Evolutionary conservation across 306 rosid species (phyloP).

Genomic region (Malus sylvestris): DNA sequence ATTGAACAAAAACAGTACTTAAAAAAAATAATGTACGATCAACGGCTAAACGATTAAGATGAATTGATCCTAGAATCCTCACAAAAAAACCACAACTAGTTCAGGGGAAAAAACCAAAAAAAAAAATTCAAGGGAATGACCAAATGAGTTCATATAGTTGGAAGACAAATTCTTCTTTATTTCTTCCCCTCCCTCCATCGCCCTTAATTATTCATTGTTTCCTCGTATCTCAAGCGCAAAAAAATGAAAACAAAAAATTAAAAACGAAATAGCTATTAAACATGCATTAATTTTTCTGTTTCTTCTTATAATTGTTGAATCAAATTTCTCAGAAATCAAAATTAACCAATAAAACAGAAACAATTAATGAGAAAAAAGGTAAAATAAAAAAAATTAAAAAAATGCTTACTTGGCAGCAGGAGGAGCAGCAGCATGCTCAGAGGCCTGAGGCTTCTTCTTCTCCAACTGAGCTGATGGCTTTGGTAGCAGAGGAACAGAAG

Average conservation of each 20-base stretch:
- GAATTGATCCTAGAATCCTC: too few relatives aligned
- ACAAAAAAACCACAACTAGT: not conserved
- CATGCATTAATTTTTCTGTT: too few relatives aligned
- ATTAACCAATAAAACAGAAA: not conserved
- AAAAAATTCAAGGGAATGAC: not conserved
- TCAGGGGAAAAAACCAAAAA: not conserved
- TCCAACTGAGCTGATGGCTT: slow-evolving; percentile 48
- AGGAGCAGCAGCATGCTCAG: slow-evolving; percentile 55
- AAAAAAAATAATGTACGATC: too few relatives aligned
- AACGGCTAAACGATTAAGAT: too few relatives aligned
- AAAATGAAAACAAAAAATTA: too few relatives aligned
- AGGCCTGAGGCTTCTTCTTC: slow-evolving; percentile 40
- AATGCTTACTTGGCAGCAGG: slow-evolving; percentile 73
- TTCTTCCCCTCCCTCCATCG: not conserved
- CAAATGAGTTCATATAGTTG: not conserved
- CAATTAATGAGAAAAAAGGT: not conserved
- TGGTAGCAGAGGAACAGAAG: slow-evolving; percentile 33
- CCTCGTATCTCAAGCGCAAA: not conserved
- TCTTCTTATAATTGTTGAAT: not conserved
- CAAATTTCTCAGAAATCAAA: not conserved
- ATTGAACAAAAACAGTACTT: too few relatives aligned
- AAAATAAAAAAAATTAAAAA: not conserved
- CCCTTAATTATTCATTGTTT: not conserved
- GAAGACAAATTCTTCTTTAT: not conserved
- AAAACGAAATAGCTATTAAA: too few relatives aligned